These are phyloP conservation scores for Vitis riparia DNA, from an alignment of 164 flowering plant genomes.

Conservation along the genomic window DNA sequence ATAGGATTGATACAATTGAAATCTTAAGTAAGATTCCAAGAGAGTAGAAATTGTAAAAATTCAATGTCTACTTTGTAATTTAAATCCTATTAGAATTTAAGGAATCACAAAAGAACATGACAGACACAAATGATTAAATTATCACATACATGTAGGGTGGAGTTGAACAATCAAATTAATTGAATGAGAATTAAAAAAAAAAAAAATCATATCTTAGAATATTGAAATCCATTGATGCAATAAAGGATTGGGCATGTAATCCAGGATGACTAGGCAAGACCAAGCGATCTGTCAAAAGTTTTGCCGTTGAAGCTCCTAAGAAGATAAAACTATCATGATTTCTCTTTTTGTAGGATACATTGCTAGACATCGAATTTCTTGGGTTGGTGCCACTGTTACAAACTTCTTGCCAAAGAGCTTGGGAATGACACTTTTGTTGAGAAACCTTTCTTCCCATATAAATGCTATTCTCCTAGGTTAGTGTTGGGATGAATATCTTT, in stretches of 20 bases:
- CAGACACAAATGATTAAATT: too few relatives aligned
- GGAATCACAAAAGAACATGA: too few relatives aligned
- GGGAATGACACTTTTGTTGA: conserved; percentile 49
- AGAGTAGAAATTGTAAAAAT: too few relatives aligned
- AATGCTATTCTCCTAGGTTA: conserved; percentile 74
- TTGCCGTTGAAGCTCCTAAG: background rate
- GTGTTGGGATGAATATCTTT: conserved; percentile 56
- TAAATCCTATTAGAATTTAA: too few relatives aligned
- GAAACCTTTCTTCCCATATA: conserved; percentile 61
- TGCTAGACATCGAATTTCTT: conserved; percentile 60
- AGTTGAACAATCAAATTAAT: conserved; percentile 15
- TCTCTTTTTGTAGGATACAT: background rate
- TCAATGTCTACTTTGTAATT: too few relatives aligned
- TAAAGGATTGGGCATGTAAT: conserved; percentile 6
- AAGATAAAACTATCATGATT: background rate
- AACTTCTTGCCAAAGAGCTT: conserved; percentile 55
- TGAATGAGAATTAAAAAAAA: conserved; percentile 8
- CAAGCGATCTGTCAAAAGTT: background rate
- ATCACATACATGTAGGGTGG: too few relatives aligned
- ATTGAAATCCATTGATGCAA: conserved; percentile 5
- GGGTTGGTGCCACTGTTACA: conserved; percentile 72
- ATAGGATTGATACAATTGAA: too few relatives aligned
- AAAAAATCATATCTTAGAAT: conserved; percentile 6
- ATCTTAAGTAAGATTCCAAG: too few relatives aligned
- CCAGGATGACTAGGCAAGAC: too few relatives aligned